These are phyloP conservation scores for Xylaria telfairii DNA, from an alignment of 495 filamentous ascomycete genomes.

Conservation along the genomic window DNA sequence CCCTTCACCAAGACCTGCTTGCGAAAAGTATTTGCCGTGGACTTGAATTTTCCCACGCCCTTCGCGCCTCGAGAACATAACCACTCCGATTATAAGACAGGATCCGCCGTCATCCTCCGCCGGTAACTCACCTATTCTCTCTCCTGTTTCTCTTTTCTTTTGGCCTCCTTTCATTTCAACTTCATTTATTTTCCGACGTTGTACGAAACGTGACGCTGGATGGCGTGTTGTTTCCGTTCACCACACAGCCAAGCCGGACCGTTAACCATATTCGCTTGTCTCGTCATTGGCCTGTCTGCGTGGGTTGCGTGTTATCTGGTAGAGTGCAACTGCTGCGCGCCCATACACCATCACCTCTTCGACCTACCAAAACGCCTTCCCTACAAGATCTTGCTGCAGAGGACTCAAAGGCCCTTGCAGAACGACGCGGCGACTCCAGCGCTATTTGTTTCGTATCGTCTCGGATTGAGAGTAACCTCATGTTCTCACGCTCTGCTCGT, in stretches of 20 bases:
- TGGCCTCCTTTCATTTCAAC: constrained; percentile 10
- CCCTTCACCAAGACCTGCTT: not conserved
- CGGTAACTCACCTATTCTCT: not conserved
- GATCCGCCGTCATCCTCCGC: not conserved
- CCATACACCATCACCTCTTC: constrained; percentile 17
- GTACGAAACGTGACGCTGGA: constrained; percentile 22
- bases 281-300: constrained; percentile 16
- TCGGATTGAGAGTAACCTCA: constrained; percentile 5
- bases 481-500: not conserved
- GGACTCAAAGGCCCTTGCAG: constrained; percentile 29
- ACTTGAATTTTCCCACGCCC: not conserved
- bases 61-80: not conserved
- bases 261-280: constrained; percentile 5
- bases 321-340: constrained; percentile 18
- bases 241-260: constrained; percentile 18
- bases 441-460: constrained; percentile 11
- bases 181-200: constrained; percentile 26
- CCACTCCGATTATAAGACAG: not conserved
- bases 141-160: not conserved
- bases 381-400: constrained; percentile 11
- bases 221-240: constrained; percentile 12
- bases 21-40: not conserved
- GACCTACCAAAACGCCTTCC: constrained; percentile 9
- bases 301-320: constrained; percentile 11
- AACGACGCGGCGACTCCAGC: not conserved